Conservation (phyloP, 208 protist species). For the Wallacemonas sp. region DNA sequence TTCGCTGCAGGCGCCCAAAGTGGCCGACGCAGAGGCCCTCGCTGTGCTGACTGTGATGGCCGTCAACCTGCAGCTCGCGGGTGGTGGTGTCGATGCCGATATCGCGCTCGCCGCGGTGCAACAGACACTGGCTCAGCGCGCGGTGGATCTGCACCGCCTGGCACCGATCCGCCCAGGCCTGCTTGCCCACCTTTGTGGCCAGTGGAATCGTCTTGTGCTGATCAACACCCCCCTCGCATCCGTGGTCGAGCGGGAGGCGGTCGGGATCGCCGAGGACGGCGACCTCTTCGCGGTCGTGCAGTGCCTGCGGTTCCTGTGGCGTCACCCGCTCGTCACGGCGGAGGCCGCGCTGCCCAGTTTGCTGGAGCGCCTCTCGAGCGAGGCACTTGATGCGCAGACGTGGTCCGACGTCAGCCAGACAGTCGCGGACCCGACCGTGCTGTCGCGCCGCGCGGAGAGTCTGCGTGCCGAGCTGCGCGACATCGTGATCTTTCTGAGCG, state of each 20-base stretch:
- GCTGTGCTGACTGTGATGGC: not conserved
- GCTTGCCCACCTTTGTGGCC: slow-evolving; percentile 52
- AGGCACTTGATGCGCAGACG: slow-evolving; percentile 54
- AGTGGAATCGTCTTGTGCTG: slow-evolving; percentile 48
- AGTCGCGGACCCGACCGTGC: slow-evolving; percentile 27
- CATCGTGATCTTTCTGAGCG: not conserved
- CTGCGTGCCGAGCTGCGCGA: slow-evolving; percentile 9
- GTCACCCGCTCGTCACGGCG: slow-evolving; percentile 50
- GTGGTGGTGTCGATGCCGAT: not conserved
- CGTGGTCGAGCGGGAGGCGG: slow-evolving; percentile 58
- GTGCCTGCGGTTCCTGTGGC: slow-evolving; percentile 60
- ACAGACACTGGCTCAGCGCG: not conserved
- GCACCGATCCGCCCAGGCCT: slow-evolving; percentile 51
- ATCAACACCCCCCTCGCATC: slow-evolving; percentile 39
- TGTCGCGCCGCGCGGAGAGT: slow-evolving; percentile 13
- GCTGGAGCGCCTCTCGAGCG: slow-evolving; percentile 64
- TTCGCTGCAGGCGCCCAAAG: not conserved
- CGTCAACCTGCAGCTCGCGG: not conserved
- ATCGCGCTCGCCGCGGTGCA: not conserved
- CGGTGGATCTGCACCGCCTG: slow-evolving; percentile 19
- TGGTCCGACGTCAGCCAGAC: slow-evolving; percentile 43
- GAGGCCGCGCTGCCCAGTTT: slow-evolving; percentile 61
- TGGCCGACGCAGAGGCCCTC: not conserved
- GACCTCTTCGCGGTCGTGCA: slow-evolving; percentile 68
- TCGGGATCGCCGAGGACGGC: slow-evolving; percentile 61